phyloP scores from a whole-genome alignment of 176 grass and related monocot genomes.

The Bonia amplexicaulis region DNA sequence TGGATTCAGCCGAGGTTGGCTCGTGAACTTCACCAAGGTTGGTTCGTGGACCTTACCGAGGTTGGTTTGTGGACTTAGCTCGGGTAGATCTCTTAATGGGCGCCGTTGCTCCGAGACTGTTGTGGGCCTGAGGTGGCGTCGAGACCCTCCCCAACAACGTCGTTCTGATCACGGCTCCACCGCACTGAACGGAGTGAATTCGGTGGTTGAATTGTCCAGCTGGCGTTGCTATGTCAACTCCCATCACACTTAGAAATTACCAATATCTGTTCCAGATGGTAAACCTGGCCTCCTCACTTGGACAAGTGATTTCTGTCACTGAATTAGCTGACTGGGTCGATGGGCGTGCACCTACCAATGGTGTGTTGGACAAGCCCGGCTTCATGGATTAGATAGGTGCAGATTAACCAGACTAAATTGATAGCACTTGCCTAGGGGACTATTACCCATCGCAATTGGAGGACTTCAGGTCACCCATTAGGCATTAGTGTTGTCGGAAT shows the following conservation, averaged over 20 bases:
- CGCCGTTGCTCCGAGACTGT: no score
- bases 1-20: no score
- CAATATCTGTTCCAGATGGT: background rate
- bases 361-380: background rate
- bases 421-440: background rate
- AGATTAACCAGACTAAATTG: background rate
- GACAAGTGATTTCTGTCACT: background rate
- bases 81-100: no score
- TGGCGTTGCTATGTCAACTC: background rate
- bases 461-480: background rate
- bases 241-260: background rate
- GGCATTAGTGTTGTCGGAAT: background rate
- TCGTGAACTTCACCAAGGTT: rapidly evolving
- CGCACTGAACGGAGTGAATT: background rate
- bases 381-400: background rate
- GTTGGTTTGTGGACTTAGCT: no score
- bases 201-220: background rate
- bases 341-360: background rate
- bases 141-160: no score
- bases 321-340: background rate
- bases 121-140: no score
- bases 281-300: background rate
- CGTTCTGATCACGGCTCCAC: background rate
- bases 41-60: no score
- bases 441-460: background rate